phyloP scores from a whole-genome alignment of 345 rosid species.

The Populus alba region DNA sequence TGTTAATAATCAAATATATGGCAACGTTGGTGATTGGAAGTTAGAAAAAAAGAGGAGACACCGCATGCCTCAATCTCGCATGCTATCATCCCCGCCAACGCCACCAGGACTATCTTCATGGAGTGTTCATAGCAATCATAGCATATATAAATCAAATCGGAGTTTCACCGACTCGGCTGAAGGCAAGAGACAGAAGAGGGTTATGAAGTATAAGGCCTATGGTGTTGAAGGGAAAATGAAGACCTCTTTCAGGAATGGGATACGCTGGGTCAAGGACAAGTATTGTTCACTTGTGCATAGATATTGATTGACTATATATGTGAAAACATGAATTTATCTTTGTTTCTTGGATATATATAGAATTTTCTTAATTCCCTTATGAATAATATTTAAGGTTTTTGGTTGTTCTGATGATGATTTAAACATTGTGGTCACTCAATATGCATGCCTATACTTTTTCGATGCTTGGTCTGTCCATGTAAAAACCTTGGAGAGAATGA shows the following conservation, averaged over 20 bases:
- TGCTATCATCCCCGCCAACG: background rate
- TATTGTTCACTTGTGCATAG: slow-evolving; percentile 31
- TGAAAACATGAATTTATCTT: background rate
- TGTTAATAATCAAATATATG: background rate
- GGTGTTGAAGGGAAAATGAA: slow-evolving; percentile 34
- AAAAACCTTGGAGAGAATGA: too few relatives aligned
- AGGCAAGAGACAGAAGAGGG: slow-evolving; percentile 39
- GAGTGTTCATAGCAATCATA: background rate
- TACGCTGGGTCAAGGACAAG: slow-evolving; percentile 48
- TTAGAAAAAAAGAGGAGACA: background rate
- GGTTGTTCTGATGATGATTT: background rate
- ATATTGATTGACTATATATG: background rate
- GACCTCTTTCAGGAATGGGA: slow-evolving; percentile 27
- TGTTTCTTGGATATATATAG: too few relatives aligned
- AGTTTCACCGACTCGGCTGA: slow-evolving; percentile 23
- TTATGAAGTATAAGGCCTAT: slow-evolving; percentile 39
- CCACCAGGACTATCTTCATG: background rate
- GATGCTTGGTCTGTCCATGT: too few relatives aligned
- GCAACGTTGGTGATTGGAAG: background rate
- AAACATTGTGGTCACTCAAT: too few relatives aligned
- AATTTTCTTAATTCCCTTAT: too few relatives aligned
- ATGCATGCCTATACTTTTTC: too few relatives aligned
- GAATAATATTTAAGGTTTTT: background rate
- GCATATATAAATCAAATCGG: background rate
- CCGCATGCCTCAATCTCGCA: too few relatives aligned